Base-by-base conservation (phyloP, 345 rosid genomes). In the Psidium friedrichsthalianum region DNA sequence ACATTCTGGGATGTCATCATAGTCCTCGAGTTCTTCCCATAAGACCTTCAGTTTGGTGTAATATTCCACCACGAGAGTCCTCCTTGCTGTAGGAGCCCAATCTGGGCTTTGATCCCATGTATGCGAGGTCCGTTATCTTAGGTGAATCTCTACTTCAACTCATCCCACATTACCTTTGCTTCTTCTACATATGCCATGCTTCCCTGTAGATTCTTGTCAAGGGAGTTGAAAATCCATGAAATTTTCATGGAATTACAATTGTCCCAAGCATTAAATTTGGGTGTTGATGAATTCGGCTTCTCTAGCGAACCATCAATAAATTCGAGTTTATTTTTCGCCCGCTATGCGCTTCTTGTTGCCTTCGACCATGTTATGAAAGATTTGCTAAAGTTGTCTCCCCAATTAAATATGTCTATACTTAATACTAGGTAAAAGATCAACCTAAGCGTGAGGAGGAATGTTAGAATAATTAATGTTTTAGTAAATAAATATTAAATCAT, bases 201-300 rank as follows among this genome's bases (percentile, higher is more conserved):
- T 1, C 58, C 15, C 10, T 42, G 6, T 1, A 88, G 27, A 6
- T 6, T 10, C 2, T 13, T 32, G 11, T 84, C 59, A 1, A 82
- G 6, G 3, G 56, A 53, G 8, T 82, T 74, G 3, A 82, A 6
- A 4, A 88, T 83, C 83, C 56, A 86, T 4, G 85, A 53, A 9
- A 83, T 14, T 20, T 81, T 27, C 84, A 88, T 86, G 36, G 84
- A 53, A 64, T 84, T 88, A 83, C 83, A 86, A 20, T 21, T 7
- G 22, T 86, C n/a, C 83, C 51, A 42, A 0, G 54, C 1, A 3
- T 0, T 7, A 18, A 53, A 61, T 27, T 86, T 80, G 1, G 58
- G 20, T 12, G 44, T 5, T 6, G 25, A 51, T 20, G 16, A 1
- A 11, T 36, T 0, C 5, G 84, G 78, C 7, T 61, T 44, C 49